phyloP scores from a whole-genome alignment of 1,139 yeast genomes.

The Wickerhamomyces sp. region DNA sequence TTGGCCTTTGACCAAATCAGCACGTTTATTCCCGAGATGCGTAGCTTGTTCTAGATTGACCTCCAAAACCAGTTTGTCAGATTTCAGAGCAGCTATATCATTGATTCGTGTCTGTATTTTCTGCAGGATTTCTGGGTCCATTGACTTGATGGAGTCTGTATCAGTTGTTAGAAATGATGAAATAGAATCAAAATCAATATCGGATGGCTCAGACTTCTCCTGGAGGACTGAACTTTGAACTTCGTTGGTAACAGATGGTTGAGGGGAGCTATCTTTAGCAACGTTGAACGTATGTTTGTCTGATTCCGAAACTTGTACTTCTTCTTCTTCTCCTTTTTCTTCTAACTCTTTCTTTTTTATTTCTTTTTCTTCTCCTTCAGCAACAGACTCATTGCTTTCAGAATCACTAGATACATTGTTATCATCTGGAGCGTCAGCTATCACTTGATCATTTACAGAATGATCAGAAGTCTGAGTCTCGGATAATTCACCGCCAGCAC shows the following conservation, averaged over 20 bases:
- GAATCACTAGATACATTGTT: background rate
- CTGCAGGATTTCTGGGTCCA: conserved; percentile 26
- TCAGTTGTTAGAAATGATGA: conserved; percentile 36
- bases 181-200: conserved; percentile 19
- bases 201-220: background rate
- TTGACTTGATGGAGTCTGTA: conserved; percentile 19
- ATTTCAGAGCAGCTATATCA: conserved; percentile 44
- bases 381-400: too few species aligned
- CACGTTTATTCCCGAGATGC: conserved; percentile 33
- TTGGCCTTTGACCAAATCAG: conserved; percentile 30
- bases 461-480: background rate
- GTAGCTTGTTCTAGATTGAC: conserved; percentile 50
- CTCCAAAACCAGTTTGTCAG: conserved; percentile 47
- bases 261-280: background rate
- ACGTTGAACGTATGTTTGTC: background rate
- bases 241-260: background rate
- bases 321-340: background rate
- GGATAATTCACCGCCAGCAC: too few species aligned
- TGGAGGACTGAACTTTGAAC: background rate
- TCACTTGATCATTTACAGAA: background rate
- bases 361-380: too few species aligned
- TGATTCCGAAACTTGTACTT: background rate
- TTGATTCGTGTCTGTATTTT: conserved; percentile 40
- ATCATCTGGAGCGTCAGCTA: too few species aligned
- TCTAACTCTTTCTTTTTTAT: too few species aligned